These are phyloP conservation scores for Buxus sempervirens DNA, from an alignment of 164 flowering plant genomes.

Conservation along the genomic window DNA sequence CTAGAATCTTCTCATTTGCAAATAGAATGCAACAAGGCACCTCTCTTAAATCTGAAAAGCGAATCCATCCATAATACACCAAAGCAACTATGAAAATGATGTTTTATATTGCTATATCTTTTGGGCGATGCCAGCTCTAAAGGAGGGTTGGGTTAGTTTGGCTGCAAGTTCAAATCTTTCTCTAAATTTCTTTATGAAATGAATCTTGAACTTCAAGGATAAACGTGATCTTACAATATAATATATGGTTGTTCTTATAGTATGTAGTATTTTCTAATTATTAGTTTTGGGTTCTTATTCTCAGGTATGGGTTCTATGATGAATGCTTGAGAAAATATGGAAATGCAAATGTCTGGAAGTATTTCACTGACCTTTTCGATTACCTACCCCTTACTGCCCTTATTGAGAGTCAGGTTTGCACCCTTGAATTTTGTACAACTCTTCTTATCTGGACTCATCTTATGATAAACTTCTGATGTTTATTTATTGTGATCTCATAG, in stretches of 20 bases:
- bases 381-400: constrained; percentile 52
- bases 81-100: too few species aligned
- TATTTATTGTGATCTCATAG: constrained; percentile 14
- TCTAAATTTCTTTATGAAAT: too few species aligned
- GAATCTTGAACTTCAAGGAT: too few species aligned
- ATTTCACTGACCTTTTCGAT: constrained; percentile 48
- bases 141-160: too few species aligned
- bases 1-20: too few species aligned
- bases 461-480: background rate
- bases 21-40: too few species aligned
- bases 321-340: constrained; percentile 54
- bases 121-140: too few species aligned
- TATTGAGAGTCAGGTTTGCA: constrained; percentile 38
- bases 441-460: background rate
- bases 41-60: too few species aligned
- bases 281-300: constrained; percentile 10
- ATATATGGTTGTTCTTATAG: background rate
- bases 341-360: constrained; percentile 55
- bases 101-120: too few species aligned
- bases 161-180: too few species aligned
- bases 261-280: background rate
- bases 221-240: background rate
- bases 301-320: constrained; percentile 49
- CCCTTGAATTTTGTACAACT: constrained; percentile 6
- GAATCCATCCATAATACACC: too few species aligned